Percentiles rank a stretch among this genome's conserved stretches.
Conservation (phyloP, 768 basidiomycete species). For the Mycena venus region DNA sequence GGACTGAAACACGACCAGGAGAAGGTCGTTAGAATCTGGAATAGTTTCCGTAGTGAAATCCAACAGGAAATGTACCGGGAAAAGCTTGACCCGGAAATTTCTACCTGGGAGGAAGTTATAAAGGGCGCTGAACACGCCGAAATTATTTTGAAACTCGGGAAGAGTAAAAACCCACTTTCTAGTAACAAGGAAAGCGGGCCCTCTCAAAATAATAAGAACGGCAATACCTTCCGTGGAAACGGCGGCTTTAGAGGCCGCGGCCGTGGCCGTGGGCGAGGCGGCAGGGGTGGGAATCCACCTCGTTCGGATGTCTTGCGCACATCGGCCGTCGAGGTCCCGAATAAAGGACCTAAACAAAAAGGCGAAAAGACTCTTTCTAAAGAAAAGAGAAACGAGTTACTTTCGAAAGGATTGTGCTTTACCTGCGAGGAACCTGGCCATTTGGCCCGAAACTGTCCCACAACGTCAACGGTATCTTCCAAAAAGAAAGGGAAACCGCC, state of each 20-base stretch:
- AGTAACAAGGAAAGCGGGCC: not conserved
- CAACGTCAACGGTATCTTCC: too few species aligned
- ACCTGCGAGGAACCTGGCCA: not conserved
- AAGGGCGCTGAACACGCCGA: not conserved
- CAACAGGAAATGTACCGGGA: not conserved
- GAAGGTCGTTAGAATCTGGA: not conserved
- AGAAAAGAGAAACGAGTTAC: not conserved
- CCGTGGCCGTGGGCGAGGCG: not conserved
- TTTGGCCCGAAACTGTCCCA: not conserved
- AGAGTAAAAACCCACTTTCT: not conserved
- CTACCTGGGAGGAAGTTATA: not conserved
- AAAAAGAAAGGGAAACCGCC: not conserved
- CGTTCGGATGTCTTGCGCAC: not conserved
- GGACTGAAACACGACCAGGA: not conserved
- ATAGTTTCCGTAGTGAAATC: not conserved
- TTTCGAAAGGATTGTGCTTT: not conserved
- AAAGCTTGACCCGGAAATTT: not conserved
- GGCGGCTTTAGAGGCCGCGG: not conserved
- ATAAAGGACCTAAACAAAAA: too few species aligned
- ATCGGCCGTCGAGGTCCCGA: not conserved
- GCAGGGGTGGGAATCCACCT: not conserved
- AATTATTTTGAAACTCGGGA: not conserved
- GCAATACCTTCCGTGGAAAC: not conserved
- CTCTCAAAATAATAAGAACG: not conserved
- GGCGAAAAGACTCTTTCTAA: not conserved